These are phyloP conservation scores for Phytophthora tentaculata DNA, from an alignment of 352 stramenopile genomes.

Conservation along the genomic window DNA sequence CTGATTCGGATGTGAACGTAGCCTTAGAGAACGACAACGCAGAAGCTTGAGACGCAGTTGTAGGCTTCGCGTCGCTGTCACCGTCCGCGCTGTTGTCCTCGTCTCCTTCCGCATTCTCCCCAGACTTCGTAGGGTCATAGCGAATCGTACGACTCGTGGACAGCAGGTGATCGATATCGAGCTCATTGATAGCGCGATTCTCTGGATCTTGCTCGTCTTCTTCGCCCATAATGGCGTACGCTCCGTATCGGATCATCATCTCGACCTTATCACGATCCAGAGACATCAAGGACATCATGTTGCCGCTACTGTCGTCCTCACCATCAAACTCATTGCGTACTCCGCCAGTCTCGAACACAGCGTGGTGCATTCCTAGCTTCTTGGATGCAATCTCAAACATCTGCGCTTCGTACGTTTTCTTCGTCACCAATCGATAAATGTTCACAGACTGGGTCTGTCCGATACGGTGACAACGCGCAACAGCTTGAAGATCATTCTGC, in stretches of 20 bases:
- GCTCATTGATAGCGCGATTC: conserved; percentile 89
- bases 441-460: conserved; percentile 99
- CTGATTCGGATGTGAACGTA: conserved; percentile 86
- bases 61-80: conserved; percentile 45
- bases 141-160: conserved; percentile 88
- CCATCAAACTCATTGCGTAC: conserved; percentile 94
- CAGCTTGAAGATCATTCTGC: conserved; percentile 98
- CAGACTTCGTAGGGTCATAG: conserved; percentile 77
- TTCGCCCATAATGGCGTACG: conserved; percentile 97
- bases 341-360: conserved; percentile 96
- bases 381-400: conserved; percentile 99
- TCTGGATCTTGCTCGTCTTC: conserved; percentile 94
- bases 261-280: conserved; percentile 98
- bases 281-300: conserved; percentile 93
- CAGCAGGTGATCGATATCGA: conserved; percentile 89
- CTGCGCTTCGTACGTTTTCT: conserved; percentile 98
- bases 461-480: conserved; percentile 99
- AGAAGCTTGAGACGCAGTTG: conserved; percentile 53
- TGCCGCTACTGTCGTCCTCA: conserved; percentile 92
- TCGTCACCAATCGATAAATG: conserved; percentile 99
- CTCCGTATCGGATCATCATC: conserved; percentile 97
- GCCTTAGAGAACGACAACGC: conserved; percentile 90
- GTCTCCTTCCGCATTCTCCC: conserved; percentile 46
- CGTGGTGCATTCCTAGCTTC: conserved; percentile 99
- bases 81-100: conserved; percentile 48